Base-by-base conservation (phyloP, 257 asterid species). In the Solanum sitiens region DNA sequence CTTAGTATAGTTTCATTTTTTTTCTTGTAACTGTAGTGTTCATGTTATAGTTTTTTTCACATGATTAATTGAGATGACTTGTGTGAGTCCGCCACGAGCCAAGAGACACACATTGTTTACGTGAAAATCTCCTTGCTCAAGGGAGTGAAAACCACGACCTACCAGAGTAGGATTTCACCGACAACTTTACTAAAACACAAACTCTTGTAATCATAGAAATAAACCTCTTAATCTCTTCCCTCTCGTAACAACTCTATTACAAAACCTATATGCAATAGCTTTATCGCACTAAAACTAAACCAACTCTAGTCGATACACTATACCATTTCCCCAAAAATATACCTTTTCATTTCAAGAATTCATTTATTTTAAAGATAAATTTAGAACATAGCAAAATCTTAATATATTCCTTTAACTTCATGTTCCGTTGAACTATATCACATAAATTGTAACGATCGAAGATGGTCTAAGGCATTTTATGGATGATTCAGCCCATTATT, bases 401-500 rank as follows among this genome's bases (percentile, higher is more conserved):
- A 3, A 65, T 5, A 11, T 65, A 65, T 65, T 65, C 4, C 8
- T n/a, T 3, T n/a, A 65, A 65, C 4, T 65, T n/a, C 4, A 65
- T n/a, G 7, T 5, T 7, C 16, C 11, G 2, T 63, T n/a, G n/a
- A 65, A 63, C 27, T 63, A 21, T 4, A 61, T 63, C 71, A 63
- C 16, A 2, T 23, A 63, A 61, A n/a, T n/a, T 63, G 3, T 4
- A 6, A 1, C 2, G 1, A 12, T 0, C 3, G 15, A 1, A 63
- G 0, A 32, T 2, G 53, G 14, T n/a, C 83, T 12, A 23, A 76
- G 13, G 13, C n/a, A 1, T 79, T 79, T 45, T 79, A 9, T 27
- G 27, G 68, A 30, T 47, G 39, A 30, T 11, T 30, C 42, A 30
- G 70, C 70, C 70, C 44, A 30, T 10, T 47, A 71, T 4, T 18